Base-by-base conservation (phyloP, 2,329 filamentous ascomycete species). In the Colletotrichum lini region DNA sequence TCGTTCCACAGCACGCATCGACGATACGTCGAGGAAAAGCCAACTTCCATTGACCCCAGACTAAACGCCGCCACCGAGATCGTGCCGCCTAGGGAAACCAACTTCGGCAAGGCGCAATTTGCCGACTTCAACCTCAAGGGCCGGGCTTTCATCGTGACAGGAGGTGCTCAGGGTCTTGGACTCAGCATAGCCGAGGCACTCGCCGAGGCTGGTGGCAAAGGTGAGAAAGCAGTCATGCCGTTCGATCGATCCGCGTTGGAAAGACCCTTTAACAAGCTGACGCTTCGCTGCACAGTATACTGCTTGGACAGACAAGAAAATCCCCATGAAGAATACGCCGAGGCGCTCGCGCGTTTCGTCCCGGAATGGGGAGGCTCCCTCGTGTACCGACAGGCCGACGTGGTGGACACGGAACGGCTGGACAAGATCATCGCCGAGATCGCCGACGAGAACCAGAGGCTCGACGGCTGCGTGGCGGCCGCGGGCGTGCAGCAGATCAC, bases 161-260 rank as follows among this genome's bases (percentile, higher is more conserved):
- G 93, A 21, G 93, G 89, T 65, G 93, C 89, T 2, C 87, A 90
- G 71, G 93, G 93, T 0, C 85, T 95, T 12, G 93, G 93, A n/a
- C 82, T 96, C 23, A 89, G 91, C 7, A 89, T 95, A 76, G 89
- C 92, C 1, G 92, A 95, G 76, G 92, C 91, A 1, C 82, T 95
- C 16, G 84, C 94, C 15, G 92, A 95, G 80, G 93, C 93, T 30
- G 93, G 93, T 23, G 93, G 92, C 30, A 93, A 84, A 74, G 88
- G 88, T 89, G 75, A 59, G 78, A 77, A 26, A 26, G 26, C 50
- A 4, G 12, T 5, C 16, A n/a, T 53, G 23, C 3, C 26, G n/a
- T 3, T 50, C 26, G 12, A 12, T 9, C 16, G 21, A 8, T 23
- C 18, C 6, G 16, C 45, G 10, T 2, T 6, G n/a, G 3, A 15